A percentile compares a stretch with the other conserved stretches of the same genome.
Evolutionary conservation across 441 rosid species (phyloP).

Genomic region (Metrosideros polymorpha): DNA sequence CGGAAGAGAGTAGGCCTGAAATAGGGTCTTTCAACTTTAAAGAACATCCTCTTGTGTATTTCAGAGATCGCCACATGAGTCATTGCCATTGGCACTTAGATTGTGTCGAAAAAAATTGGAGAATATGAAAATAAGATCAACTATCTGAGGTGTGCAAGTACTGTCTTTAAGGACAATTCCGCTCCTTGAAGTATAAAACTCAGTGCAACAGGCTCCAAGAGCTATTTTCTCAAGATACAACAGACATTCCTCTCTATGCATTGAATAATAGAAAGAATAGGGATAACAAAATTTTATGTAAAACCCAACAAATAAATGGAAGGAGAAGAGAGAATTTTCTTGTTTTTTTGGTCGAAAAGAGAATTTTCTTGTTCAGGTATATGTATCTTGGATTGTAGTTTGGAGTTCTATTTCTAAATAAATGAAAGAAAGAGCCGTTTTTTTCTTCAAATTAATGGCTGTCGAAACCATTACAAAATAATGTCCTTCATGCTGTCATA

Average conservation of each 20-base stretch:
- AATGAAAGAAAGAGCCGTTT: neutral
- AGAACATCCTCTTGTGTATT: neutral
- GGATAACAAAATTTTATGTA: neutral
- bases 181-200: neutral
- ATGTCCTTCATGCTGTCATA: neutral
- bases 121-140: neutral
- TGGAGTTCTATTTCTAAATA: neutral
- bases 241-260: neutral
- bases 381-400: neutral
- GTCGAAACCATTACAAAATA: neutral
- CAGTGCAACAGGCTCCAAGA: rapidly evolving
- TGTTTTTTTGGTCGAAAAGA: too few species aligned
- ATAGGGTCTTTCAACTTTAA: neutral
- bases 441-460: neutral
- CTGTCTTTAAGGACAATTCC: neutral
- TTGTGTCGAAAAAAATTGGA: neutral
- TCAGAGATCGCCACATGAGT: neutral
- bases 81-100: neutral
- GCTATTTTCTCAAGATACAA: neutral
- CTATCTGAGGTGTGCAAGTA: too few species aligned
- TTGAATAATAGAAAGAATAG: neutral
- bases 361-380: neutral
- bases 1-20: neutral
- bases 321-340: neutral
- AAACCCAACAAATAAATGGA: neutral